Conservation (phyloP, 371 early-diverging fungal species). For the Mycotypha africana region DNA sequence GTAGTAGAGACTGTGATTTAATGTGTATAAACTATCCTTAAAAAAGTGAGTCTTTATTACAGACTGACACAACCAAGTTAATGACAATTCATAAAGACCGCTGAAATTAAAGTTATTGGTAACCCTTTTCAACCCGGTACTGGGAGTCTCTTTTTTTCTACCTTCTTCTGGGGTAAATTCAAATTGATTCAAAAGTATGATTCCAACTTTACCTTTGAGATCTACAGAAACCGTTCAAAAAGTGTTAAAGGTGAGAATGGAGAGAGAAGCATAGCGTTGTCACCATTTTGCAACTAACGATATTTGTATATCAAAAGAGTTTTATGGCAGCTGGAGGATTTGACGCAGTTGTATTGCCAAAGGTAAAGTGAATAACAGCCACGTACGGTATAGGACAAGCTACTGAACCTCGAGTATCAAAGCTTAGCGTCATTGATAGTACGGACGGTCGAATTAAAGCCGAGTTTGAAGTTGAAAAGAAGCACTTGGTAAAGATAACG, state of each 20-base stretch:
- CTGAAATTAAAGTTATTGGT: no score
- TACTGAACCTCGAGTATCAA: neutral
- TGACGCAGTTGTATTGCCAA: slow-evolving; percentile 36
- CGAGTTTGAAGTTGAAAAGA: slow-evolving; percentile 46
- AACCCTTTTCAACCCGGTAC: no score
- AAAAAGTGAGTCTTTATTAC: no score
- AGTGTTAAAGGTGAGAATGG: slow-evolving; percentile 11
- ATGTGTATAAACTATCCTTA: no score
- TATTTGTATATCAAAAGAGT: slow-evolving; percentile 13
- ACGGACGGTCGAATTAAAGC: slow-evolving; percentile 39
- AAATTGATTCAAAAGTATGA: slow-evolving; percentile 8
- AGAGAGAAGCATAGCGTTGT: neutral
- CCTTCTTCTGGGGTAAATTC: no score
- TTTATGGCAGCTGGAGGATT: slow-evolving; percentile 37
- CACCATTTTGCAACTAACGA: neutral
- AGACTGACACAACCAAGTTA: no score
- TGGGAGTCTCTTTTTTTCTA: no score
- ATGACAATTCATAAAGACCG: no score
- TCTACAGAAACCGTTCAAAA: slow-evolving; percentile 12
- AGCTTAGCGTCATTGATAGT: slow-evolving; percentile 42
- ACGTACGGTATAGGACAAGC: neutral
- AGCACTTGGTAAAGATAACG: slow-evolving; percentile 40
- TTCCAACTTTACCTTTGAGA: slow-evolving; percentile 9
- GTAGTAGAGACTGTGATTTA: no score
- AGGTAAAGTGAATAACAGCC: slow-evolving; percentile 21